Evolutionary conservation across 148 eudicot genomes (phyloP).

Genomic region (Rhododendron kiyosumense): DNA sequence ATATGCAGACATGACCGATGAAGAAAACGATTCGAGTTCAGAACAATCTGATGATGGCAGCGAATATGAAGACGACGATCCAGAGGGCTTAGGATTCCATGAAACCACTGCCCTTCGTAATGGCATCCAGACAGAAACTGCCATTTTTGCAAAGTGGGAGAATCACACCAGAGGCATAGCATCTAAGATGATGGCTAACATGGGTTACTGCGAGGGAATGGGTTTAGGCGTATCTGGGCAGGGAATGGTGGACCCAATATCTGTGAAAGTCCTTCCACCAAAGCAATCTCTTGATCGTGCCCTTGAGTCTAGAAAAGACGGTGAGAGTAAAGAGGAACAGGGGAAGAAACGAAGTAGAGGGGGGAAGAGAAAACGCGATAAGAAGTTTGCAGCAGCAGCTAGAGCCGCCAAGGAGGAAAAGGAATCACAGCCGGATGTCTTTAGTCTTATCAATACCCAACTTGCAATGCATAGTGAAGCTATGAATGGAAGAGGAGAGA

Average conservation of each 20-base stretch:
- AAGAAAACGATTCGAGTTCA: slow-evolving; percentile 39
- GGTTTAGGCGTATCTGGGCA: slow-evolving; percentile 84
- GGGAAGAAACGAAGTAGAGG: slow-evolving; percentile 80
- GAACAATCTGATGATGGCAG: slow-evolving; percentile 51
- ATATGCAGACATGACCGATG: slow-evolving; percentile 53
- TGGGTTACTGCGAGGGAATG: slow-evolving; percentile 98
- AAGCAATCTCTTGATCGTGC: slow-evolving; percentile 90
- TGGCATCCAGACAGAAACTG: slow-evolving; percentile 84
- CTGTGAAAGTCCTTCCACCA: slow-evolving; percentile 75
- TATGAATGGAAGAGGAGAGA: slow-evolving; percentile 27
- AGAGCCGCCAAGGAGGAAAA: slow-evolving; percentile 58
- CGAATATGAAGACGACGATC: slow-evolving; percentile 52
- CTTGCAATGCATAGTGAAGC: slow-evolving; percentile 56
- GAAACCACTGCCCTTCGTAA: slow-evolving; percentile 56
- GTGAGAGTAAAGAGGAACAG: slow-evolving; percentile 25
- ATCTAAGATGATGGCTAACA: slow-evolving; percentile 94
- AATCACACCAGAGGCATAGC: slow-evolving; percentile 97
- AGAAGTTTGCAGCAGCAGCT: slow-evolving; percentile 69
- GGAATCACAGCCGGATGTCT: slow-evolving; percentile 67
- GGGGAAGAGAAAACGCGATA: slow-evolving; percentile 88
- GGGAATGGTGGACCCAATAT: slow-evolving; percentile 74
- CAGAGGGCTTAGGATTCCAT: slow-evolving; percentile 63
- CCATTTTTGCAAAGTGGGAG: slow-evolving; percentile 93
- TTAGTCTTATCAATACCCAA: slow-evolving; percentile 79
- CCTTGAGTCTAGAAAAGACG: slow-evolving; percentile 25